phyloP scores from a whole-genome alignment of 2,329 filamentous ascomycete species.

The Xylariaceae sp. region DNA sequence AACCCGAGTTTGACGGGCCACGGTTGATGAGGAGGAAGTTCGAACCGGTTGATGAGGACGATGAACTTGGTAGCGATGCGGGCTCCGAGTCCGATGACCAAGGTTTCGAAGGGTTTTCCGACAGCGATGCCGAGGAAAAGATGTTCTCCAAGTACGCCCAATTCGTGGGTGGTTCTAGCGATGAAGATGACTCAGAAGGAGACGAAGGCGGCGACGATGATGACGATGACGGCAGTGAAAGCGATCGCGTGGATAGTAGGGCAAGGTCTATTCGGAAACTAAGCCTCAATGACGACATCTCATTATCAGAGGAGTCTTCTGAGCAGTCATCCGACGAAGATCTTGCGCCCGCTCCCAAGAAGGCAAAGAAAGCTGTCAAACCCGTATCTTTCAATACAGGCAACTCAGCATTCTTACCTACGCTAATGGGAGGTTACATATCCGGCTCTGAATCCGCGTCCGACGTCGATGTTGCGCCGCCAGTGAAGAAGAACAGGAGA shows the following conservation, averaged over 20 bases:
- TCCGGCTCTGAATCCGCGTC: conserved; percentile 68
- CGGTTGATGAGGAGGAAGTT: conserved; percentile 31
- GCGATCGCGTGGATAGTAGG: conserved; percentile 25
- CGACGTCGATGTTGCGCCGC: conserved; percentile 56
- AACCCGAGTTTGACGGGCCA: conserved; percentile 26
- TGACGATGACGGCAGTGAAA: conserved; percentile 26
- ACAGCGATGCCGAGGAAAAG: conserved; percentile 34
- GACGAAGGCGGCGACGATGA: conserved; percentile 32
- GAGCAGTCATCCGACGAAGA: conserved; percentile 28
- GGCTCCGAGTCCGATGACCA: conserved; percentile 21
- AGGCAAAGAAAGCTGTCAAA: conserved; percentile 27
- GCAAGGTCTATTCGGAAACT: conserved; percentile 21
- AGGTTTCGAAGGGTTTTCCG: conserved; percentile 26
- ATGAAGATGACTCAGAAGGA: conserved; percentile 37
- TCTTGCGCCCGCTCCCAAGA: conserved; percentile 30
- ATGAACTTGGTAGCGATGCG: conserved; percentile 25
- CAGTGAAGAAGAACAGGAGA: conserved; percentile 63
- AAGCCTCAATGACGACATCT: conserved; percentile 22
- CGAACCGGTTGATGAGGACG: conserved; percentile 35
- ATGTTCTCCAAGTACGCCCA: conserved; percentile 42
- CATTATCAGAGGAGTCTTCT: conserved; percentile 26
- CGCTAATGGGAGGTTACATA: conserved; percentile 73
- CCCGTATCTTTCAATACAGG: conserved; percentile 22
- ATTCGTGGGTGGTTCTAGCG: conserved; percentile 41
- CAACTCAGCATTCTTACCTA: conserved; percentile 63